These are phyloP conservation scores for Lyophyllum atratum DNA, from an alignment of 768 basidiomycete genomes.

Conservation along the genomic window DNA sequence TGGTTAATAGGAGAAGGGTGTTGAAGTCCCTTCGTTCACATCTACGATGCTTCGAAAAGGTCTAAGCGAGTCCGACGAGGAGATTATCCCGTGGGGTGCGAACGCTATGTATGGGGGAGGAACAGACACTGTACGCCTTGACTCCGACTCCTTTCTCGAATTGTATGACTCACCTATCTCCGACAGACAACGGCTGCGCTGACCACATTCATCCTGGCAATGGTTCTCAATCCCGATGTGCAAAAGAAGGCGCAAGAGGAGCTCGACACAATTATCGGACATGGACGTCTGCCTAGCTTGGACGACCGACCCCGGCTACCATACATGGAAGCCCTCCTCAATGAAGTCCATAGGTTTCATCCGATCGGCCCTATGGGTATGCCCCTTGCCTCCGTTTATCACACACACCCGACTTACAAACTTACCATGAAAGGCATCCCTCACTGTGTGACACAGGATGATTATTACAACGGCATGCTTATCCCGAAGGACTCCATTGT, in stretches of 20 bases:
- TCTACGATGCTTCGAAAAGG: constrained; percentile 16
- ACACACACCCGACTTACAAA: constrained; percentile 25
- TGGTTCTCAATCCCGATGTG: constrained; percentile 39
- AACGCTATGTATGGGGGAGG: constrained; percentile 20
- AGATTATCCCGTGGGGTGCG: constrained; percentile 17
- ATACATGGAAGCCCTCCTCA: constrained; percentile 16
- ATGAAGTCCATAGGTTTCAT: constrained; percentile 15
- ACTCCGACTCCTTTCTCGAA: background rate
- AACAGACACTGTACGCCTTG: constrained; percentile 14
- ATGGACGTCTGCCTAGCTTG: constrained; percentile 10
- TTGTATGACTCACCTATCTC: background rate
- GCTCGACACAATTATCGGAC: constrained; percentile 15
- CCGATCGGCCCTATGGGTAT: constrained; percentile 21
- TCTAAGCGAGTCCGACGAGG: constrained; percentile 12
- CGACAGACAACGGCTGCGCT: constrained; percentile 18
- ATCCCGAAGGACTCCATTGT: constrained; percentile 45
- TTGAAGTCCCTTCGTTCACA: constrained; percentile 17
- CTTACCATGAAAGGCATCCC: constrained; percentile 27
- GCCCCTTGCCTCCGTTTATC: constrained; percentile 14
- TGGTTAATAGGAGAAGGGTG: constrained; percentile 9
- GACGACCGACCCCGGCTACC: constrained; percentile 14
- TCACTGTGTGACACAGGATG: constrained; percentile 37
- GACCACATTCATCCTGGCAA: constrained; percentile 36
- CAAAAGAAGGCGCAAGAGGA: constrained; percentile 16
- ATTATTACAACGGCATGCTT: constrained; percentile 44